These are phyloP conservation scores for Encephalitozoon cuniculi DNA, from an alignment of 371 early-diverging fungal species.

Conservation along the genomic window DNA sequence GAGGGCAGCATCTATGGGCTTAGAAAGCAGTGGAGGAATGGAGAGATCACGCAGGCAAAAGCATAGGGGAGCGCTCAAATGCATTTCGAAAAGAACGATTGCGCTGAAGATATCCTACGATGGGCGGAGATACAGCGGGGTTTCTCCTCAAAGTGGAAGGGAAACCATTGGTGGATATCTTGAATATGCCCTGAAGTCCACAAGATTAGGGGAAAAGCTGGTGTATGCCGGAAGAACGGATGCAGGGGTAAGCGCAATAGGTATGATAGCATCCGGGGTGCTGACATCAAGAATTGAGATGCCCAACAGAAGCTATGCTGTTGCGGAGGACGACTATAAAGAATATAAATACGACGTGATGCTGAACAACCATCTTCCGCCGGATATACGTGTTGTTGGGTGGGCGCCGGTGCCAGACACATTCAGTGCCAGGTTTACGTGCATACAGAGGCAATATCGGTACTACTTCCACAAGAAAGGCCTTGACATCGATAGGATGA, in stretches of 20 bases:
- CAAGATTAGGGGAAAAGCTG: constrained; percentile 23
- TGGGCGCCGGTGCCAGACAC: constrained; percentile 50
- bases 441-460: constrained; percentile 55
- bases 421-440: constrained; percentile 57
- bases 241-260: constrained; percentile 54
- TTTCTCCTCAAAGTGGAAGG: constrained; percentile 3
- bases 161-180: constrained; percentile 24
- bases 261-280: constrained; percentile 42
- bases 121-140: constrained; percentile 39
- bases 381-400: constrained; percentile 51
- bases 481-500: constrained; percentile 40
- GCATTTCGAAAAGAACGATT: constrained; percentile 15
- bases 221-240: constrained; percentile 59
- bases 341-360: constrained; percentile 55
- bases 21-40: constrained; percentile 20
- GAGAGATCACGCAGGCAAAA: neutral
- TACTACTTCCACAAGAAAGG: constrained; percentile 51
- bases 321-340: neutral
- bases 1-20: constrained; percentile 2
- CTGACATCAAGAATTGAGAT: neutral
- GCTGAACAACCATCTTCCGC: constrained; percentile 54
- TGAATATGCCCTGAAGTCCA: constrained; percentile 23
- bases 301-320: neutral
- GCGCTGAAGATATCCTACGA: constrained; percentile 43
- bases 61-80: neutral